phyloP scores from a whole-genome alignment of 1,139 yeast species.

The Diutina pseudorugosa region DNA sequence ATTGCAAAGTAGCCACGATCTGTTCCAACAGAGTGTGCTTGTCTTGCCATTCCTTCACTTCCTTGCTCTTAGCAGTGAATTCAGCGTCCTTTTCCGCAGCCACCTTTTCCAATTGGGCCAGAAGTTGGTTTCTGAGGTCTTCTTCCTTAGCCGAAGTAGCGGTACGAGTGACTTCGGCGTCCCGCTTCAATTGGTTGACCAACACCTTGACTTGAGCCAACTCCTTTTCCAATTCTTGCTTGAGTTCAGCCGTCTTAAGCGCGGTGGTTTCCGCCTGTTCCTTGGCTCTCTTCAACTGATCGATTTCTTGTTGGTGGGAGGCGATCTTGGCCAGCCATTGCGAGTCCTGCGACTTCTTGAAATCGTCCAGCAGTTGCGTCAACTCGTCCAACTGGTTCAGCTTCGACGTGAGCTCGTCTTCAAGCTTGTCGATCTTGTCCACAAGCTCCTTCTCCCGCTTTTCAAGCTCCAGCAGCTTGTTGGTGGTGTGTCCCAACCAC shows the following conservation, averaged over 20 bases:
- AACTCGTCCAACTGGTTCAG: constrained; percentile 4
- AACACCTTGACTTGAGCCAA: background rate
- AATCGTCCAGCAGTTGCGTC: background rate
- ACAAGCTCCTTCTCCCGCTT: background rate
- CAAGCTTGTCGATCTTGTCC: constrained; percentile 5
- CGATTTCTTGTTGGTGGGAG: background rate
- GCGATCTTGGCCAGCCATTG: background rate
- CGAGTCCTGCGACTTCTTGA: background rate
- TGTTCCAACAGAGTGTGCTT: constrained; percentile 4
- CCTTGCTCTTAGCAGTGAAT: background rate
- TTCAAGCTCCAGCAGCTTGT: background rate
- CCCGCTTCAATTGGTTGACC: background rate
- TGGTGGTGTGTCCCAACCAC: background rate
- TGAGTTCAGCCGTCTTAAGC: background rate
- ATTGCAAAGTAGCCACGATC: constrained; percentile 1
- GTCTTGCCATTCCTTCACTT: background rate
- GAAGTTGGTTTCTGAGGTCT: background rate
- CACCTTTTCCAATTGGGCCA: background rate
- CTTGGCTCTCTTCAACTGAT: background rate
- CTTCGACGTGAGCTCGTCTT: constrained; percentile 5
- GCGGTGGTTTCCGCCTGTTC: background rate
- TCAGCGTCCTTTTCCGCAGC: background rate
- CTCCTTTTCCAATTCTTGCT: background rate
- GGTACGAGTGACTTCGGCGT: background rate
- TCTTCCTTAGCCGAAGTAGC: background rate